Conservation (phyloP, 345 rosid species). For the Bruguiera gymnorhiza region DNA sequence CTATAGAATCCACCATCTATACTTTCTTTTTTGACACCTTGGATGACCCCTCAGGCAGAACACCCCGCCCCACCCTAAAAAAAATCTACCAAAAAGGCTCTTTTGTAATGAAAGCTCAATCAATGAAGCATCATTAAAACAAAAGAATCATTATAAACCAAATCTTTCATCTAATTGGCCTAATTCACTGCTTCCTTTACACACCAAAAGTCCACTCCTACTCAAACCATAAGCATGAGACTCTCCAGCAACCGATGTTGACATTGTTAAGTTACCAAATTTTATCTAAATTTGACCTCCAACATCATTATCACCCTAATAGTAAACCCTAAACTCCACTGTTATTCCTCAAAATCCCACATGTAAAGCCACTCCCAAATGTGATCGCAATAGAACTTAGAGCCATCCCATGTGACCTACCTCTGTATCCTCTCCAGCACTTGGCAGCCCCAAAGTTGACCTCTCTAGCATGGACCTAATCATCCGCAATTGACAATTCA, state of each 20-base stretch:
- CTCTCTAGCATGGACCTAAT: conserved; percentile 53
- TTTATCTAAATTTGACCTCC: conserved; percentile 35
- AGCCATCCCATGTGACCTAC: conserved; percentile 23
- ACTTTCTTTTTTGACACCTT: no score
- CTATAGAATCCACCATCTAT: no score
- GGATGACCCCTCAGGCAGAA: no score
- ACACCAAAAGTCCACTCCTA: conserved; percentile 32
- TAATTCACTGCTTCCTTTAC: conserved; percentile 40
- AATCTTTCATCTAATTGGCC: conserved; percentile 30
- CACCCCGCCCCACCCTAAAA: no score
- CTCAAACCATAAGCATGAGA: conserved; percentile 55
- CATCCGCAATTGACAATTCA: conserved; percentile 43
- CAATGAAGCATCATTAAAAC: no score
- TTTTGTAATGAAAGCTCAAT: no score
- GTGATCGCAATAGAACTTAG: conserved; percentile 39
- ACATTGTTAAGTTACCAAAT: conserved; percentile 41
- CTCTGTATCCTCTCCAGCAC: conserved; percentile 52
- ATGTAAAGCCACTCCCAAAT: conserved; percentile 49
- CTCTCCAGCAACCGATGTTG: conserved; percentile 40
- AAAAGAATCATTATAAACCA: no score
- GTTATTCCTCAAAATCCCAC: conserved; percentile 45
- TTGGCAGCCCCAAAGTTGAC: conserved; percentile 33
- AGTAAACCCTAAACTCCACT: conserved; percentile 24
- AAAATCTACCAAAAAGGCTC: no score
- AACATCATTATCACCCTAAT: conserved; percentile 41